Evolutionary conservation across 2,329 filamentous ascomycete genomes (phyloP).

Genomic region (Calonectria pseudoreteaudii): DNA sequence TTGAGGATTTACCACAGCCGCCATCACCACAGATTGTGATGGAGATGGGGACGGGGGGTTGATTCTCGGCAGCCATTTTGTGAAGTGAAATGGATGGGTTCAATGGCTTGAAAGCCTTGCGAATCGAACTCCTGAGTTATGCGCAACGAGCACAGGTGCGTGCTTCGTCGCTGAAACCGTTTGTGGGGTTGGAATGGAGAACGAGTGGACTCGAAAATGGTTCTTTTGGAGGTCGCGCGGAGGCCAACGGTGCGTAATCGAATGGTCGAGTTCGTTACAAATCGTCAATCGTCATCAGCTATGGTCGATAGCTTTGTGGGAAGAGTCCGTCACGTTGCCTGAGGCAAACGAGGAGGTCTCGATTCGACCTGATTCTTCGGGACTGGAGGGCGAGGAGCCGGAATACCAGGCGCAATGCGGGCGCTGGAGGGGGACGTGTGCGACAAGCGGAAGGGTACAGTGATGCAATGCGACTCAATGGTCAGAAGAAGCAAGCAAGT

Average conservation of each 20-base stretch:
- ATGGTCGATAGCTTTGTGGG: neutral
- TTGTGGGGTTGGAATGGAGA: slow-evolving; percentile 24
- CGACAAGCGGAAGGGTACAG: neutral
- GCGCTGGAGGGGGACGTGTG: slow-evolving; percentile 8
- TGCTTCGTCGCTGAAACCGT: slow-evolving; percentile 23
- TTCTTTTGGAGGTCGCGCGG: neutral
- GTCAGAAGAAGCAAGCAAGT: slow-evolving; percentile 34
- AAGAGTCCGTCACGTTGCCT: neutral
- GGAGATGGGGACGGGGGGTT: slow-evolving; percentile 67
- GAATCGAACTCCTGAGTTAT: neutral
- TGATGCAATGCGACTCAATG: slow-evolving; percentile 13
- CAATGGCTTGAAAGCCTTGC: neutral
- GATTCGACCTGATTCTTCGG: neutral
- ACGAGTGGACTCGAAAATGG: slow-evolving; percentile 2
- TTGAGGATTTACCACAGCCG: slow-evolving; percentile 86
- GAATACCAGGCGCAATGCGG: slow-evolving; percentile 16
- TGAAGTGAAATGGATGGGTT: neutral
- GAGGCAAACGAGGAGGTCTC: slow-evolving; percentile 13
- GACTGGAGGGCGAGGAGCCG: neutral
- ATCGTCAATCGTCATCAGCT: neutral
- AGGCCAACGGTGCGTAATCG: neutral
- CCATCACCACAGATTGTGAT: slow-evolving; percentile 91
- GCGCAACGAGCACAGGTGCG: neutral
- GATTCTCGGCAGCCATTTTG: slow-evolving; percentile 36
- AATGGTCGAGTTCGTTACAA: slow-evolving; percentile 2